These are phyloP conservation scores for Fraxinus nigra DNA, from an alignment of 305 asterid species.

Conservation along the genomic window DNA sequence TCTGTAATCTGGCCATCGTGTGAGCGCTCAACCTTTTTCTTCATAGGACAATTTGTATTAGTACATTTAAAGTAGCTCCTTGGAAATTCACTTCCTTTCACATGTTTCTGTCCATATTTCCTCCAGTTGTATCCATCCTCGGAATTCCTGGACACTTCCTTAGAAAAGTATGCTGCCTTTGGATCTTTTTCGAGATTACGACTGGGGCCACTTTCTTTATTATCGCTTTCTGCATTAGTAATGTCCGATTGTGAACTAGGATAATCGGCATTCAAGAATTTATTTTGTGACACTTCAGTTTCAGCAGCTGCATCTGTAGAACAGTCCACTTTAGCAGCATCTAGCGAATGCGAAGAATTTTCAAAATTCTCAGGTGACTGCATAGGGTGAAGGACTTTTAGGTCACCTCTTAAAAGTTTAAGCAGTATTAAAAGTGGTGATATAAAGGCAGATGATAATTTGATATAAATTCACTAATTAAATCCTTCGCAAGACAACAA, in stretches of 20 bases:
- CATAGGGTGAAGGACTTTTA: neutral
- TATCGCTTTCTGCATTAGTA: neutral
- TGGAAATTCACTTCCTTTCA: constrained; percentile 75
- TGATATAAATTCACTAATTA: neutral
- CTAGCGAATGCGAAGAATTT: constrained; percentile 16
- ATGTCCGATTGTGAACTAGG: neutral
- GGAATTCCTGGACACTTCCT: constrained; percentile 32
- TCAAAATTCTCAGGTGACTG: constrained; percentile 27
- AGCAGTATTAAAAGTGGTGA: neutral
- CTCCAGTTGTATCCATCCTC: constrained; percentile 83
- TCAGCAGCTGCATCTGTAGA: constrained; percentile 4
- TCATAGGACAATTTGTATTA: constrained; percentile 45
- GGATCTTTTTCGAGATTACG: constrained; percentile 21
- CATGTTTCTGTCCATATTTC: constrained; percentile 86
- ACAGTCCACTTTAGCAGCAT: constrained; percentile 13
- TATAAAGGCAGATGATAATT: neutral
- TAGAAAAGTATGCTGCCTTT: constrained; percentile 20
- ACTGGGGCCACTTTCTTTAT: constrained; percentile 23
- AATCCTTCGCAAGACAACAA: neutral
- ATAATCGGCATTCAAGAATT: neutral
- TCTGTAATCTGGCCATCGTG: constrained; percentile 61
- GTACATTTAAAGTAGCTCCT: constrained; percentile 81
- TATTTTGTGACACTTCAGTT: constrained; percentile 6
- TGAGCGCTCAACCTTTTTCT: constrained; percentile 72
- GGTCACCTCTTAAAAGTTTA: neutral